phyloP scores from a whole-genome alignment of 2,329 filamentous ascomycete species.

The Madurella fahalii region DNA sequence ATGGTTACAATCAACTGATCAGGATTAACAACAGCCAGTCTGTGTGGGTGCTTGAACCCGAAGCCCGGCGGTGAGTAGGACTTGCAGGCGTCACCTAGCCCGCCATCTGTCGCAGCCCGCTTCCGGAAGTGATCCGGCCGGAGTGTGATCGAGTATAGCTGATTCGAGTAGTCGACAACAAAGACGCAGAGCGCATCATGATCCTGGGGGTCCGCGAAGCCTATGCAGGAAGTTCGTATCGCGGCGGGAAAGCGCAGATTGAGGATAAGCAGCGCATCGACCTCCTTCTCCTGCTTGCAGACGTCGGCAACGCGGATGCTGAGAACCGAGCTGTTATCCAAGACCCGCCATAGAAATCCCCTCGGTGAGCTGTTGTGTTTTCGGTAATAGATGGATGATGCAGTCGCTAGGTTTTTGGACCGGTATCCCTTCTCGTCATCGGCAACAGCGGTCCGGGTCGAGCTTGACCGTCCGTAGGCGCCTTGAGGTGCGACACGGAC shows the following conservation, averaged over 20 bases:
- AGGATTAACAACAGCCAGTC: conserved; percentile 69
- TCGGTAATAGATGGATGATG: conserved; percentile 82
- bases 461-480: conserved; percentile 23
- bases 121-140: conserved; percentile 77
- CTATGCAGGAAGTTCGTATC: conserved; percentile 74
- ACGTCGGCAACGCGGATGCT: conserved; percentile 82
- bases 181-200: conserved; percentile 76
- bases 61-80: conserved; percentile 69
- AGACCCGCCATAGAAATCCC: conserved; percentile 85
- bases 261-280: conserved; percentile 70
- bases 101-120: conserved; percentile 64
- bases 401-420: conserved; percentile 66
- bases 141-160: conserved; percentile 79
- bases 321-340: conserved; percentile 74
- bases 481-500: conserved; percentile 60
- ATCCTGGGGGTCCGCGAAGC: conserved; percentile 73
- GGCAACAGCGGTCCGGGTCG: conserved; percentile 38
- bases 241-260: conserved; percentile 71
- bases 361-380: conserved; percentile 70
- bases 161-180: conserved; percentile 71
- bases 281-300: conserved; percentile 60
- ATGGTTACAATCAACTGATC: conserved; percentile 76
- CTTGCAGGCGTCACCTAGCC: conserved; percentile 73
- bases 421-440: conserved; percentile 74
- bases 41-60: conserved; percentile 73